Evolutionary conservation across 805 yeast species (phyloP), one percentile per base, ranked within the genome.

Genomic region (Metschnikowia lochheadii): DNA sequence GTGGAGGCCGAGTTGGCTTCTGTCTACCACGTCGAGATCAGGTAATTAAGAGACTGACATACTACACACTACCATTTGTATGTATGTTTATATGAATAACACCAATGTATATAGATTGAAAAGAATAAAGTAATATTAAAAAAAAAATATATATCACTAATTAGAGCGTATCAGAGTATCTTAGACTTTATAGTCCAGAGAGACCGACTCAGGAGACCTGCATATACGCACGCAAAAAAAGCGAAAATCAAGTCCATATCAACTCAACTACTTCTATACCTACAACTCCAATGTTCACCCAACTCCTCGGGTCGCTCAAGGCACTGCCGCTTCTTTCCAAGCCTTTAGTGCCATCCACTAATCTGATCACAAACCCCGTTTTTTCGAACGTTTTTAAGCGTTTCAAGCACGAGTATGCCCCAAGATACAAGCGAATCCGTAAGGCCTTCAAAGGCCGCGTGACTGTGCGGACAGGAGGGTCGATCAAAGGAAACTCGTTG

Each of bases 381-480:
- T 32, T 55, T 13, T 20, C 39, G 34, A 46, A 47, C 39, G 40
- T 54, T 17, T 45, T 54, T 13, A 56, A 51, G 33, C 46, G 88
- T 63, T 77, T 71, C 56, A 81, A 81, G 50, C 89, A 84, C 64
- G 89, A 84, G 60, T 80, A 78, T 61, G 89, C 89, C n/a, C 96
- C 96, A 38, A 76, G 92, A 61, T 84, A 76, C 66, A 83, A 80
- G 58, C 72, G 74, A 50, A 73, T 82, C 44, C 77, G 81, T 60
- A 92, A 92, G 68, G 87, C 89, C 44, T 90, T 88, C 69, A 94
- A 94, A 67, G 99, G 99, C 26, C 78, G 97, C 59, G 97, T 94
- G 6, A 81, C 95, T 1, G 97, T 91, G 10, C 85, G 96, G 68
- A 88, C 87, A 13, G 99, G 99, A 47, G 97, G 97, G 1, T 90